Evolutionary conservation across 225 moss, liverwort and hornwort genomes (phyloP).

Genomic region (Lunularia cruciata): DNA sequence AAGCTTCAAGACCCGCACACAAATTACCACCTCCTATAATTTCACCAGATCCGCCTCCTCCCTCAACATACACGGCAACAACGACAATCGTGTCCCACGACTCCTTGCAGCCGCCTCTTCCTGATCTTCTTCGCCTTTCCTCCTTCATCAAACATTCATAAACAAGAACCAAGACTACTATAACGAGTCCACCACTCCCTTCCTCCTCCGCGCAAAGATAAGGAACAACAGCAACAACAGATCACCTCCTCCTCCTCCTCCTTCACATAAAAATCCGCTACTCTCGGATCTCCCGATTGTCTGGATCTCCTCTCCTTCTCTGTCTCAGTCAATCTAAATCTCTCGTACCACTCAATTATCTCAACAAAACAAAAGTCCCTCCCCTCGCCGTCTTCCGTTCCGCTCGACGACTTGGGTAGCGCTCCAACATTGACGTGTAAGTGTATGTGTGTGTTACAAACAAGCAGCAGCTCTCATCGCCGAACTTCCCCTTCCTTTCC

Average conservation of each 20-base stretch:
- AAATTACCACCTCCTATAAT: slow-evolving; percentile 22
- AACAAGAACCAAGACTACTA: slow-evolving; percentile 3
- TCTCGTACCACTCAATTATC: slow-evolving; percentile 2
- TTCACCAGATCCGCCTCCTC: slow-evolving; percentile 31
- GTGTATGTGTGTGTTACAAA: too few relatives aligned
- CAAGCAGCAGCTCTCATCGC: too few relatives aligned
- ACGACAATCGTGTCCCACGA: neutral
- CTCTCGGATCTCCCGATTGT: neutral
- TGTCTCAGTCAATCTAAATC: neutral
- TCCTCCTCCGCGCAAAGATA: slow-evolving; percentile 5
- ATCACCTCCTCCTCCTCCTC: slow-evolving; percentile 8
- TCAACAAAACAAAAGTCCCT: neutral
- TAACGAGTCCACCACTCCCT: slow-evolving; percentile 2
- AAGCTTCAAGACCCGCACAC: slow-evolving; percentile 7
- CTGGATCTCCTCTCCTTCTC: neutral
- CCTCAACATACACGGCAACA: slow-evolving; percentile 18
- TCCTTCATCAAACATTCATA: slow-evolving; percentile 25
- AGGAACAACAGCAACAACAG: too few relatives aligned
- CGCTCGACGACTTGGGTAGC: slow-evolving; percentile 1
- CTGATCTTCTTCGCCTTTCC: slow-evolving; percentile 10
- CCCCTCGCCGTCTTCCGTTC: neutral
- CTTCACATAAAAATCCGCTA: slow-evolving; percentile 1
- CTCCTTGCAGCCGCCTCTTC: slow-evolving; percentile 8
- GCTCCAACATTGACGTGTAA: too few relatives aligned
- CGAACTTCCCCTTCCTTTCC: too few relatives aligned